These are phyloP conservation scores for Cicer judaicum DNA, from an alignment of 306 rosid species.

Conservation along the genomic window DNA sequence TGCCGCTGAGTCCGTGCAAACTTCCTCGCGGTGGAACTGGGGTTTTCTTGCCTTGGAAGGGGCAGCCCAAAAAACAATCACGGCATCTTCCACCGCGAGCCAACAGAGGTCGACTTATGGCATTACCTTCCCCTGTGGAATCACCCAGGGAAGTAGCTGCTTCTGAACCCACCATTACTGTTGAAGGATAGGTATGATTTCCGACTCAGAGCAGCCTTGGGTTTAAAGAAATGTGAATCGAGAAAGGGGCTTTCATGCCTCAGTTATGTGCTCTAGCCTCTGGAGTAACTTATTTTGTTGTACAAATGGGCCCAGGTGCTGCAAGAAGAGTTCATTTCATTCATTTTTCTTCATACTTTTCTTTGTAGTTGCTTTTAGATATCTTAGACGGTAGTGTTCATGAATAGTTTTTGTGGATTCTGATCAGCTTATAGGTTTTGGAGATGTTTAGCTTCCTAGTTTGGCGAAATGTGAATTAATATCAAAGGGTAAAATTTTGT, in stretches of 20 bases:
- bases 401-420: conserved; percentile 43
- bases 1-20: conserved; percentile 56
- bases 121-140: conserved; percentile 60
- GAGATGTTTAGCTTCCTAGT: conserved; percentile 44
- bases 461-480: conserved; percentile 53
- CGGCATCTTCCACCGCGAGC: conserved; percentile 94
- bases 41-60: conserved; percentile 91
- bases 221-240: conserved; percentile 39
- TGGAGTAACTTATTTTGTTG: conserved; percentile 52
- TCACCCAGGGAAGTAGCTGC: conserved; percentile 56
- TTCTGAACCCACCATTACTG: conserved; percentile 58
- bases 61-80: conserved; percentile 66
- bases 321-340: conserved; percentile 49
- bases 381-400: conserved; percentile 49
- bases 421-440: conserved; percentile 40
- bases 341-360: conserved; percentile 27
- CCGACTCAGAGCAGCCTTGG: conserved; percentile 46
- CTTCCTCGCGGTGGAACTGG: conserved; percentile 80
- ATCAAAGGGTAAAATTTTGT: conserved; percentile 54
- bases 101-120: conserved; percentile 68
- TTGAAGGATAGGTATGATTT: conserved; percentile 47
- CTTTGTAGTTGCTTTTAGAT: conserved; percentile 14
- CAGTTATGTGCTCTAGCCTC: conserved; percentile 44
- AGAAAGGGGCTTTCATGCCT: conserved; percentile 35
- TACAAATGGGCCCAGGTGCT: conserved; percentile 57